Base-by-base conservation (phyloP, 208 protist genomes). In the Blechomonas ayalai region DNA sequence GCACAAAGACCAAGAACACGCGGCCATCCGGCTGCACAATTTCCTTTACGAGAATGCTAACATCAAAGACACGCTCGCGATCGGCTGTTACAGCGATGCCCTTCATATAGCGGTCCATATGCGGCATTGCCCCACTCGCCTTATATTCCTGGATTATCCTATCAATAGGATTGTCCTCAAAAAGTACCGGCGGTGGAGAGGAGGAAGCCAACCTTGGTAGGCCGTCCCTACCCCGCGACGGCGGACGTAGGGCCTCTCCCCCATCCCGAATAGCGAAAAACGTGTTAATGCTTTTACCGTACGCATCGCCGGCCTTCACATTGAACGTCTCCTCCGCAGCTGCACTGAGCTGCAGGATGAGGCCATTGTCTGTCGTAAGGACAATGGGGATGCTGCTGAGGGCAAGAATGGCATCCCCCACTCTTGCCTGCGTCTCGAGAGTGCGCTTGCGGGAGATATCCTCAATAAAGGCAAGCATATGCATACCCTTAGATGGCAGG, bases 241-340 rank as follows among this genome's bases (percentile, higher is more conserved):
- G n/a, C n/a, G n/a, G n/a, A n/a, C n/a, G n/a, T n/a, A n/a, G n/a
- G n/a, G n/a, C n/a, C n/a, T n/a, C n/a, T n/a, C n/a, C n/a, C n/a
- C n/a, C n/a, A n/a, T n/a, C 10, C 13, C 16, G 10, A 42, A 10
- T 9, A 6, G 12, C 48, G n/a, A 54, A 54, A 6, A 54, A 29
- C 15, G 32, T 10, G 13, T 54, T 22, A 9, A 54, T 22, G 19
- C 24, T 32, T 9, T 29, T 34, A 32, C 53, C 41, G 23, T 44
- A 29, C 10, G 33, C 19, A 35, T 64, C 34, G n/a, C 10, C 18
- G 5, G 9, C 23, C 5, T 16, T 15, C 13, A 15, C 46, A 5
- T 19, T n/a, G 45, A 67, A 67, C 18, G 19, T 15, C 19, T 13
- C 23, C 33, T 63, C 52, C 8, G 57, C 57, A 4, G 57, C 57